phyloP scores from a whole-genome alignment of 2,329 filamentous ascomycete genomes.

The Pezizomycotina sp. region DNA sequence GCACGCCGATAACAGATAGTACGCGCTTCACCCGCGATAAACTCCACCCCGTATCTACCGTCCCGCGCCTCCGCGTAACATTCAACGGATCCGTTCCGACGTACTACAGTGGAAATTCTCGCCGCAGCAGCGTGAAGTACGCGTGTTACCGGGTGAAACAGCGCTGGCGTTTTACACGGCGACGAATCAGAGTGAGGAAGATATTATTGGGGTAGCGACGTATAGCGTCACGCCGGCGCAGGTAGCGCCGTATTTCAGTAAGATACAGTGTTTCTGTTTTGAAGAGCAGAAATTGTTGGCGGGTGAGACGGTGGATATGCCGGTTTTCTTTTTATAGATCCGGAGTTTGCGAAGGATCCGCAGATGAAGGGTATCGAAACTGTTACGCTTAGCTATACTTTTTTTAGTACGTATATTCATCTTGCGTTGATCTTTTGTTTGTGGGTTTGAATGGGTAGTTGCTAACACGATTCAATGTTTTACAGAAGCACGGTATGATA shows the following conservation, averaged over 20 bases:
- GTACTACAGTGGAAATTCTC: conserved; percentile 94
- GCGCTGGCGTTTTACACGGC: conserved; percentile 95
- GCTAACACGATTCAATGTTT: not conserved
- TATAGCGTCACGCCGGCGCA: conserved; percentile 94
- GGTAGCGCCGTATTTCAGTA: conserved; percentile 94
- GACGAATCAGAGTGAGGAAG: conserved; percentile 72
- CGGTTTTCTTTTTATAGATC: conserved; percentile 97
- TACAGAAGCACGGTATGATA: conserved; percentile 66
- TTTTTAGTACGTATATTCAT: conserved; percentile 69
- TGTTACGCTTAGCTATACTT: conserved; percentile 90
- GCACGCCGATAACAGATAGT: conserved; percentile 35
- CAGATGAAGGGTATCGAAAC: conserved; percentile 91
- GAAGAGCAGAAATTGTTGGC: conserved; percentile 85
- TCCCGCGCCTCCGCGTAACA: conserved; percentile 69
- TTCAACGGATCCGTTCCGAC: conserved; percentile 95
- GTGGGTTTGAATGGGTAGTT: not conserved
- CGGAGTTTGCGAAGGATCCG: conserved; percentile 78
- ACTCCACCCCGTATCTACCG: conserved; percentile 61
- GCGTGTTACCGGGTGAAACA: conserved; percentile 88
- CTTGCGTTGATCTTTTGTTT: not conserved
- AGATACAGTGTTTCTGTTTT: conserved; percentile 99
- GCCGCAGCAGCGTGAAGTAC: conserved; percentile 90
- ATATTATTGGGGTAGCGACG: conserved; percentile 95
- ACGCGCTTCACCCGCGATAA: conserved; percentile 51
- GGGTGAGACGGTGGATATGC: conserved; percentile 97